Evolutionary conservation across 2,329 filamentous ascomycete genomes (phyloP).

Genomic region (Cercospora brassicicola): DNA sequence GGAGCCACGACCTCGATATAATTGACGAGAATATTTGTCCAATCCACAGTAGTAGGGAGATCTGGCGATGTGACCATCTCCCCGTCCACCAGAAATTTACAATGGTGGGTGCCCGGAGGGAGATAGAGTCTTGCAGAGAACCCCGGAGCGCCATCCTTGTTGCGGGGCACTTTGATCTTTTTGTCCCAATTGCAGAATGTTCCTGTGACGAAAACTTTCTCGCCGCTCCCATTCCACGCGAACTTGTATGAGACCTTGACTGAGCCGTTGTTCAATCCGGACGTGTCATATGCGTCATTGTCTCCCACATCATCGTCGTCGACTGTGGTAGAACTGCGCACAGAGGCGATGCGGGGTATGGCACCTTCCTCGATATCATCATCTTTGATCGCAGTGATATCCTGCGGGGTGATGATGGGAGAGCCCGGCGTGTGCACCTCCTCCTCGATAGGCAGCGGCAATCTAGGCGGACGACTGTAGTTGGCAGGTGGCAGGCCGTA

Average conservation of each 20-base stretch:
- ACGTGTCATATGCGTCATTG: slow-evolving; percentile 67
- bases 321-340: slow-evolving; percentile 58
- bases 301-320: slow-evolving; percentile 70
- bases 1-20: slow-evolving; percentile 76
- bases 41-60: slow-evolving; percentile 92
- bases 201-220: slow-evolving; percentile 93
- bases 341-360: slow-evolving; percentile 56
- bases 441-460: slow-evolving; percentile 91
- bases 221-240: slow-evolving; percentile 75
- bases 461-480: slow-evolving; percentile 72
- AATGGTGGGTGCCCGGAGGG: slow-evolving; percentile 89
- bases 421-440: slow-evolving; percentile 86
- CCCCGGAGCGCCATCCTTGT: slow-evolving; percentile 55
- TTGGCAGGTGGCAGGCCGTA: slow-evolving; percentile 45
- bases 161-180: slow-evolving; percentile 81
- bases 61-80: slow-evolving; percentile 86
- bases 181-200: slow-evolving; percentile 97
- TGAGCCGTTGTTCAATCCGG: slow-evolving; percentile 62
- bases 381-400: slow-evolving; percentile 54
- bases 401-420: slow-evolving; percentile 75
- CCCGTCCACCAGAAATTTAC: slow-evolving; percentile 93
- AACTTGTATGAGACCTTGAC: slow-evolving; percentile 80
- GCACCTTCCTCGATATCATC: slow-evolving; percentile 50
- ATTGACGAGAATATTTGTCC: slow-evolving; percentile 96
- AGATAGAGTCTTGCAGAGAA: slow-evolving; percentile 79